Evolutionary conservation across 208 protist genomes (phyloP), one percentile per base, ranked within the genome.

Genomic region (Phytomonas francai): DNA sequence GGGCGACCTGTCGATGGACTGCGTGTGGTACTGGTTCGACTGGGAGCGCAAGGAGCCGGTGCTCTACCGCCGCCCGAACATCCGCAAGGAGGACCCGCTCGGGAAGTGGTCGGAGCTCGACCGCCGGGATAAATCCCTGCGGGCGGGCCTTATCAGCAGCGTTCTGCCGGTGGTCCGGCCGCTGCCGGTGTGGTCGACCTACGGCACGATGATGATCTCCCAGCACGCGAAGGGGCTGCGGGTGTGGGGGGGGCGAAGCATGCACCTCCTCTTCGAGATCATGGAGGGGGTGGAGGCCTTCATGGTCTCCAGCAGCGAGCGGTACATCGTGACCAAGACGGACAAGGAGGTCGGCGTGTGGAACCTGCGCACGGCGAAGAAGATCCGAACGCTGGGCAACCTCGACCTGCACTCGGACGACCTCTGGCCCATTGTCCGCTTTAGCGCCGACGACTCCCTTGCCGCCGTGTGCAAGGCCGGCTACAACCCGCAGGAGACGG

Each of bases 11-110:
- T 60, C 68, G 28, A 80, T 84, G 63, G 86, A 93, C 77, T 81
- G 80, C 66, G 82, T 88, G 68, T 94, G 87, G 91, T 91, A 91
- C 74, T 92, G 84, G 88, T 93, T 86, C 66, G 85, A 92, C 72
- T 91, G 87, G 74, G 82, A 87, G 67, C 87, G 77, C 68, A 82
- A 86, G 30, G 79, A 91, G 71, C 81, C 79, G 31, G 79, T 85
- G 54, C 70, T 90, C 63, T 91, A 89, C 76, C 84, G 84, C 56
- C 83, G 85, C 73, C 85, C 87, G 39, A 80, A 82, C 45, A 65
- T 87, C 28, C 68, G 75, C 58, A 87, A 86, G 71, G 81, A 84
- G 29, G 85, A 92, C 67, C 75, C 83, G 6, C 65, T 96, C 57
- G 72, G 74, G 51, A 74, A 79, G 62, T 94, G 87, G 91, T 88